Conservation (phyloP, 148 eudicot genomes). For the Salicornia ramosissima region DNA sequence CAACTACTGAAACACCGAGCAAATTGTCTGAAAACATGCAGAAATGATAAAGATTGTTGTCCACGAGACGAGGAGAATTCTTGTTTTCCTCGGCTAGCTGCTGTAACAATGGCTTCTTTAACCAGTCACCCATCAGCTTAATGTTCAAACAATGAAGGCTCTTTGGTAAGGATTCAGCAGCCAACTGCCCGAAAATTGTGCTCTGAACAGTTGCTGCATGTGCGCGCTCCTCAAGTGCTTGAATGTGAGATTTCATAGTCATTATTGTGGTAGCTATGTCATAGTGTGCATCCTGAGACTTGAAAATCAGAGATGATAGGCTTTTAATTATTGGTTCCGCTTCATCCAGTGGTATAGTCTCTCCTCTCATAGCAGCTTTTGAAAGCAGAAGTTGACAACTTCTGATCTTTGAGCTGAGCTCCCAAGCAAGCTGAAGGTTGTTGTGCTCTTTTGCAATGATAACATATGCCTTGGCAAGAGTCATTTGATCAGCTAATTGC, state of each 20-base stretch:
- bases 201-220: constrained; percentile 63
- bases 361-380: constrained; percentile 73
- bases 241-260: constrained; percentile 78
- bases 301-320: constrained; percentile 50
- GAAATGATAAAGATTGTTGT: constrained; percentile 75
- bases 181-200: constrained; percentile 59
- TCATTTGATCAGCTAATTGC: constrained; percentile 73
- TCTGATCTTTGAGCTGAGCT: constrained; percentile 63
- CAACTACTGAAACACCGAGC: constrained; percentile 59
- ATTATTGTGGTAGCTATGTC: constrained; percentile 76
- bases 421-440: constrained; percentile 75
- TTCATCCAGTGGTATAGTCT: constrained; percentile 47
- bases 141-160: constrained; percentile 56
- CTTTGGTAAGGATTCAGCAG: constrained; percentile 59
- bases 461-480: constrained; percentile 75
- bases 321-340: constrained; percentile 57
- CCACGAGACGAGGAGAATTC: constrained; percentile 62
- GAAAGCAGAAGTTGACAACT: constrained; percentile 69
- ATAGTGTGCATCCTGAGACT: constrained; percentile 75
- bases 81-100: constrained; percentile 41
- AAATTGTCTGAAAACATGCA: constrained; percentile 74
- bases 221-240: constrained; percentile 80
- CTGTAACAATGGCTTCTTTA: constrained; percentile 35
- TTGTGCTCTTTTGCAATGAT: constrained; percentile 80
- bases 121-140: constrained; percentile 56